Evolutionary conservation across 805 yeast species (phyloP).

Genomic region (Yarrowia sp.): DNA sequence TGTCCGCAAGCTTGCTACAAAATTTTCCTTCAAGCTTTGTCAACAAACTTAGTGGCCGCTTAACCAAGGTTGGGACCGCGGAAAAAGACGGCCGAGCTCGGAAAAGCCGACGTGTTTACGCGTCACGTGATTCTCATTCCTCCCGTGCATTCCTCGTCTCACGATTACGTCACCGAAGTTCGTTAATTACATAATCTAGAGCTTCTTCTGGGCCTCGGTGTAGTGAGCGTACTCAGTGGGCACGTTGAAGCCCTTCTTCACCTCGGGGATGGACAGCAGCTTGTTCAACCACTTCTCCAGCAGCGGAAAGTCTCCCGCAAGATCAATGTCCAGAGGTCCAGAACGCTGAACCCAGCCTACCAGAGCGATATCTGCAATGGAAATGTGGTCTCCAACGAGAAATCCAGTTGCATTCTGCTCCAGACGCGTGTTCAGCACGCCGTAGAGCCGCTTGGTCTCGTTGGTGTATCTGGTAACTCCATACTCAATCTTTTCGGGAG

Average conservation of each 20-base stretch:
- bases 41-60: not conserved
- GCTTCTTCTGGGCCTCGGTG: not conserved
- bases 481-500: slow-evolving; percentile 53
- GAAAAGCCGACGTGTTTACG: not conserved
- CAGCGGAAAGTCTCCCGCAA: slow-evolving; percentile 46
- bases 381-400: slow-evolving; percentile 57
- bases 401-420: slow-evolving; percentile 48
- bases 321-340: slow-evolving; percentile 27
- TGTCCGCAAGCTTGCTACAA: not conserved
- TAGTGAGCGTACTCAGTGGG: slow-evolving; percentile 28
- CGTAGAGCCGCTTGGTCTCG: slow-evolving; percentile 54
- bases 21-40: not conserved
- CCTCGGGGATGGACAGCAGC: slow-evolving; percentile 88
- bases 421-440: slow-evolving; percentile 54
- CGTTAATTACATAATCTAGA: too few relatives aligned
- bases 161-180: too few relatives aligned
- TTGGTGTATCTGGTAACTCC: slow-evolving; percentile 51
- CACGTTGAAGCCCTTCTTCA: slow-evolving; percentile 39
- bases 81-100: not conserved
- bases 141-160: too few relatives aligned
- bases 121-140: not conserved
- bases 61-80: not conserved
- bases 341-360: slow-evolving; percentile 47
- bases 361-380: slow-evolving; percentile 54
- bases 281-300: slow-evolving; percentile 87